Conservation (phyloP, 106 monocot species). For the Cymbidium sinense region DNA sequence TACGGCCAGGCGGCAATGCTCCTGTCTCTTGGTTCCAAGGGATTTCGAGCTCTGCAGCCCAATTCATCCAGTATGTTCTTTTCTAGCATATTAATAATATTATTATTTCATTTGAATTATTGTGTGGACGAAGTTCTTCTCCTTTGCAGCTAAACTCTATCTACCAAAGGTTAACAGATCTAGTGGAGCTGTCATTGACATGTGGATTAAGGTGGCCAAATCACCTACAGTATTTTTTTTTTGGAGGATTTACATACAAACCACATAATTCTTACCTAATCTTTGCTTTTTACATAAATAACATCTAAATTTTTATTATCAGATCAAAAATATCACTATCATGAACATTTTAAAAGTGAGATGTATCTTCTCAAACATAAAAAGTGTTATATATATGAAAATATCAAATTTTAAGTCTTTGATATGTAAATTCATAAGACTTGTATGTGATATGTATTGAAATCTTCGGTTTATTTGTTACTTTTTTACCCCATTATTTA, state of each 20-base stretch:
- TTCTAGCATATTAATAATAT: not conserved
- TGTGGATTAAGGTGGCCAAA: conserved; percentile 84
- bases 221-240: not conserved
- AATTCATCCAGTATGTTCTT: conserved; percentile 65
- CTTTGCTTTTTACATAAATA: too few species aligned
- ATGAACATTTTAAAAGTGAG: too few species aligned
- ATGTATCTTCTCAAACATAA: too few species aligned
- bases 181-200: conserved; percentile 88
- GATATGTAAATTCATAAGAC: too few species aligned
- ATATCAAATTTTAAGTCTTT: too few species aligned
- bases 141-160: conserved; percentile 72
- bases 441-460: too few species aligned
- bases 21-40: conserved; percentile 74
- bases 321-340: too few species aligned
- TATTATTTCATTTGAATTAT: not conserved
- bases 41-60: conserved; percentile 82
- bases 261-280: too few species aligned
- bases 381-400: too few species aligned
- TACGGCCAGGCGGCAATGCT: conserved; percentile 97
- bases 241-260: too few species aligned
- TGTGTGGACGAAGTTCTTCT: not conserved
- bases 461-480: too few species aligned
- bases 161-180: conserved; percentile 85
- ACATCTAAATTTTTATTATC: too few species aligned
- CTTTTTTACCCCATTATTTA: not conserved